Base-by-base conservation (phyloP, 2,329 filamentous ascomycete genomes). In the Westerdykella sp. region DNA sequence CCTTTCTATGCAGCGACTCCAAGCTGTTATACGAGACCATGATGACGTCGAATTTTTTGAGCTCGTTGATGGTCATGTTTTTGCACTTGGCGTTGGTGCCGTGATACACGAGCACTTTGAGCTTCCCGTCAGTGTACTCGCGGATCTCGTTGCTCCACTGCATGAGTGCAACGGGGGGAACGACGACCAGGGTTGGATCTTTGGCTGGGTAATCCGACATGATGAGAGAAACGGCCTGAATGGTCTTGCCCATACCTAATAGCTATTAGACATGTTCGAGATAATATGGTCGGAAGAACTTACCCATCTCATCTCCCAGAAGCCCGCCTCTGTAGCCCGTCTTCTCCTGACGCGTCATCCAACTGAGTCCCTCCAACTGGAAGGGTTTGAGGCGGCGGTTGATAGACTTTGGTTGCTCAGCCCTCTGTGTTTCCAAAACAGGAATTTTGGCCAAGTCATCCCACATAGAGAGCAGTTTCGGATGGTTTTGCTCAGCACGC, bases 151-250 rank as follows among this genome's bases (percentile, higher is more conserved):
- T 70, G 3, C 70, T 85, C 91, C 91, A 97, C 62, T 97, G 91
- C 85, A 96, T 94, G 39, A 97, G 71, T 34, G 91, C 91, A 34
- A 96, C 91, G 0, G 91, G 91, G 0, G 91, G 91, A 1, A 95
- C 89, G 28, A 96, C 77, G 1, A 97, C 90, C 4, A 97, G 74
- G 0, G 88, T 86, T 1, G 93, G 91, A 42, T 84, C 72, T 54
- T 84, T 85, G 16, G 83, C 85, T 3, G 90, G 91, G 57, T 87
- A 96, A 63, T 97, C 90, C 1, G 91, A 96, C 93, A 97, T 97
- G 67, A 98, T 89, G 36, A 98, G 77, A 3, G 91, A 96, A 14
- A 98, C 93, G 2, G 93, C 91, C 68, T 98, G 93, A 40, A 98
- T 97, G 0, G 93, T 98, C 72, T 98, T 98, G 39, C 93, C 93